A percentile compares a stretch with the other conserved stretches of the same genome.
phyloP scores from a whole-genome alignment of 2,329 filamentous ascomycete genomes.

The Corynespora cassiicola region DNA sequence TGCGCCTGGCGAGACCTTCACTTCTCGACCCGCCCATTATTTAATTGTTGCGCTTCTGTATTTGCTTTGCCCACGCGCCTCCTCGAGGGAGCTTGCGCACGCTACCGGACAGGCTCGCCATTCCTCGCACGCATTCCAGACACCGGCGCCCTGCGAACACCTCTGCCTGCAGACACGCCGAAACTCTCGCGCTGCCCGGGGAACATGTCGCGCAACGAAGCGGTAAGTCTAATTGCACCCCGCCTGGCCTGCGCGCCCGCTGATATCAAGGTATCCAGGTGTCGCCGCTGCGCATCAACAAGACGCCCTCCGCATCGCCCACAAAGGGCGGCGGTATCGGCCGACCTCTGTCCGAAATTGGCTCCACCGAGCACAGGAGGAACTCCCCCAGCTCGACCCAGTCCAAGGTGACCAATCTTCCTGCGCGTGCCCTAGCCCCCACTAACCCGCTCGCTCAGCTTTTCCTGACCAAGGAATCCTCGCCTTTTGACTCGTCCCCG shows the following conservation, averaged over 20 bases:
- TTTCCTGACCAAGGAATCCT: constrained; percentile 74
- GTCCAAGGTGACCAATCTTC: constrained; percentile 43
- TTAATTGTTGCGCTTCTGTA: constrained; percentile 23
- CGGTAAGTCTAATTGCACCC: constrained; percentile 36
- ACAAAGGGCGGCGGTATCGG: constrained; percentile 67
- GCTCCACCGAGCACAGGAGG: constrained; percentile 80
- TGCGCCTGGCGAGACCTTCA: constrained; percentile 34
- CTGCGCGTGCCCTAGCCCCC: too few relatives aligned
- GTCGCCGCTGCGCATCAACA: constrained; percentile 81
- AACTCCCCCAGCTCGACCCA: constrained; percentile 95
- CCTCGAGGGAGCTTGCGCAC: constrained; percentile 32
- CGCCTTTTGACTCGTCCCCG: constrained; percentile 85
- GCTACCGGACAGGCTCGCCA: too few relatives aligned
- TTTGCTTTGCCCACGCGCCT: constrained; percentile 22
- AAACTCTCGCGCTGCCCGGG: constrained; percentile 13
- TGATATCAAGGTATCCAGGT: constrained; percentile 58
- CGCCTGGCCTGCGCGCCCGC: constrained; percentile 1
- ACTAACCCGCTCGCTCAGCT: constrained; percentile 53
- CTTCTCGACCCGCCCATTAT: constrained; percentile 22
- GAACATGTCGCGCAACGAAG: constrained; percentile 49
- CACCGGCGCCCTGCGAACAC: too few relatives aligned
- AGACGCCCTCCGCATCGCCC: constrained; percentile 68
- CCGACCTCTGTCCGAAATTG: constrained; percentile 85
- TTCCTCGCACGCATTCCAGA: constrained; percentile 43
- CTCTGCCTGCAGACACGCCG: constrained; percentile 27